phyloP scores from a whole-genome alignment of 331 rosid species.

The Pyrus hybrid region DNA sequence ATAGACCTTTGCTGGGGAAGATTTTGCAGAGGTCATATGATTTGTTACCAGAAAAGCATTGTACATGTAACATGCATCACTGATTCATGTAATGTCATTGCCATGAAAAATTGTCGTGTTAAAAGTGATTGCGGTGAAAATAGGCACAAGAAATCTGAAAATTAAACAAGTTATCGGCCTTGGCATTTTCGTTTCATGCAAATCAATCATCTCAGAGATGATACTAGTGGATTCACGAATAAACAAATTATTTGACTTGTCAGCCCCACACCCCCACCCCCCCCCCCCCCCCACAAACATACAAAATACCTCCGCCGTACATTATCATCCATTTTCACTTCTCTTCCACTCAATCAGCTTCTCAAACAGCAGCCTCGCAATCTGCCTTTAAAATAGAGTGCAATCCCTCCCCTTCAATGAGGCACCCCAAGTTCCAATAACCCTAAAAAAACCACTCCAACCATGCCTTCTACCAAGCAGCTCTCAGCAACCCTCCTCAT shows the following conservation, averaged over 20 bases:
- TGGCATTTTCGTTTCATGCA: neutral
- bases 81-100: neutral
- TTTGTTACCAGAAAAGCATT: neutral
- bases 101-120: neutral
- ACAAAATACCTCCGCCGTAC: conserved; percentile 33
- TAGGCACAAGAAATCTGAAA: neutral
- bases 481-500: conserved; percentile 34
- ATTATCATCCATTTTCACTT: conserved; percentile 26
- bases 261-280: neutral
- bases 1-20: neutral
- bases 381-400: conserved; percentile 29
- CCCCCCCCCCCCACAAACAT: conserved; percentile 10
- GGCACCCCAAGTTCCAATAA: neutral
- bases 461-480: conserved; percentile 55
- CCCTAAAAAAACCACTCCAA: neutral
- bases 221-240: neutral
- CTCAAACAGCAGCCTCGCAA: conserved; percentile 24
- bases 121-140: neutral
- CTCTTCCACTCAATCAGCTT: conserved; percentile 49
- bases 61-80: neutral
- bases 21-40: neutral
- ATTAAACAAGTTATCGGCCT: neutral
- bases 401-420: neutral
- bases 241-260: neutral
- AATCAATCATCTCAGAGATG: neutral